Base-by-base conservation (phyloP, 257 asterid genomes). In the Marsdenia floribunda region DNA sequence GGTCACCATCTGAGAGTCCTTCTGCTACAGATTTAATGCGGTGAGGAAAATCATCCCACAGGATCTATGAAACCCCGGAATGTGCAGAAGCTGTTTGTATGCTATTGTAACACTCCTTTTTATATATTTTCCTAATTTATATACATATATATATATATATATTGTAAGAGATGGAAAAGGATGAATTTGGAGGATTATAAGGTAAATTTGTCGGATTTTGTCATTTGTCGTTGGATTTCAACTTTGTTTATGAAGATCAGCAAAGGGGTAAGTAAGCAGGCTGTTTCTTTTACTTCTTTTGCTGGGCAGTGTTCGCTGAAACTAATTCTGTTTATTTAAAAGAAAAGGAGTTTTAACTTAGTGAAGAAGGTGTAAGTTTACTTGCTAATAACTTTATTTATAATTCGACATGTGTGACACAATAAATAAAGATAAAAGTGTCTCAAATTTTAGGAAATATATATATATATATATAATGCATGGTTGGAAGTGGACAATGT, bases 1-100 rank as follows among this genome's bases (percentile, higher is more conserved):
- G 59, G 69, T 71, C 78, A n/a, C n/a, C n/a, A n/a, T n/a, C n/a
- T n/a, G n/a, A 54, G 81, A 75, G 80, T 77, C 77, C 78, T 80
- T 80, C 83, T 46, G 79, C 79, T 61, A 47, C 68, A 35, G 4
- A 21, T 67, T 40, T 18, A 3, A 69, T 33, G 80, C 70, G 63
- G 75, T 63, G 49, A 70, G 40, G 24, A n/a, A 4, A 37, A 38
- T 38, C 42, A 29, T 47, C 73, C 38, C 73, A 1, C 54, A 18
- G 18, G 40, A 55, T 35, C 40, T 40, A 18, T 42, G 59, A 52
- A 53, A 57, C 49, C 59, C 70, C 70, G 15, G 26, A 72, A 38
- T 40, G 50, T 63, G 74, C 77, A 26, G 81, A 29, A 54, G 54
- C 69, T 66, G 81, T 52, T 70, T 78, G 70, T 44, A 26, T 44